Base-by-base conservation (phyloP, 257 asterid genomes). In the Solanum lycopersicoides region DNA sequence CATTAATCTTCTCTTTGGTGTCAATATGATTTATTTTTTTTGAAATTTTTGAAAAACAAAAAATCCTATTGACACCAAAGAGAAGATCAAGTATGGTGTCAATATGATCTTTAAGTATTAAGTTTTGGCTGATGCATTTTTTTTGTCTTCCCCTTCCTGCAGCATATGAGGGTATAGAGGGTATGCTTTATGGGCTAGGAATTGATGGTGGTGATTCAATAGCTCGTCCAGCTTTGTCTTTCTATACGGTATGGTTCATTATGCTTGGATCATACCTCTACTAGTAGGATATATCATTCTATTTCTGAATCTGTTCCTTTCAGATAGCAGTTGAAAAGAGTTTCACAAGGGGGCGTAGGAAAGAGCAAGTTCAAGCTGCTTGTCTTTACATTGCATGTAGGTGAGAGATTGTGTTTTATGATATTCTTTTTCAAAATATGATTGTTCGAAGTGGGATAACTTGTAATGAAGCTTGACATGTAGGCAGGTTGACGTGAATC, bases 281-380 rank as follows among this genome's bases (percentile, higher is more conserved):
- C 12, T 66, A 23, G 9, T 30, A 23, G 60, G 66, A 50, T 86
- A 39, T 71, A 50, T 37, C n/a, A 50, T 50, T 73, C 41, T 59
- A 60, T 73, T 69, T 68, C 82, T 86, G 80, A 86, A 73, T 50
- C 56, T 72, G 65, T 72, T 59, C 37, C 44, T 88, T 89, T 87
- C 90, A 96, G 98, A 91, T 93, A 84, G 98, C 95, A 86, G 80
- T 94, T 75, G 98, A 94, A 59, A 93, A 93, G 73, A 89, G 89
- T 87, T 95, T 94, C 91, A 95, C 99, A 47, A 94, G 93, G 92
- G 99, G 99, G 41, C 98, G 98, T 86, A 94, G 97, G 92, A 96
- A 90, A 90, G 97, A 94, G 56, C 97, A 91, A 86, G 98, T 96
- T 59, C 94, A 92, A 84, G 98, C 98, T 88, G 93, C 98, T 86